Base-by-base conservation (phyloP, 495 filamentous ascomycete genomes). In the Hypoxylon trugodes region DNA sequence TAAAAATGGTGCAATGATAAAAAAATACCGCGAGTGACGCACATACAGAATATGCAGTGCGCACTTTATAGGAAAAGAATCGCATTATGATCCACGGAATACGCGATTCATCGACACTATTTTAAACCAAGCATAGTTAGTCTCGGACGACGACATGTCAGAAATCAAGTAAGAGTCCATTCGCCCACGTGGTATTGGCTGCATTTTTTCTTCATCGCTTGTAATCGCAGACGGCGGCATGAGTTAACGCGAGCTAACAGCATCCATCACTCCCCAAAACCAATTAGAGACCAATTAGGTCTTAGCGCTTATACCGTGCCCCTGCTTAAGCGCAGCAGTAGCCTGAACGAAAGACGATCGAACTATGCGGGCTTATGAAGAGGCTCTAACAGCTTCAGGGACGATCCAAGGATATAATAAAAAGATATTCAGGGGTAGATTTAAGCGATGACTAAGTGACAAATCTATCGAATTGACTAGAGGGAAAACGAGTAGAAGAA, bases 141-240 rank as follows among this genome's bases (percentile, higher is more conserved):
- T 40, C 18, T 25, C 18, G n/a, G n/a, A 36, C 15, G 32, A 30
- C 13, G 36, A 37, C 18, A 45, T 36, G 16, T 40, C 54, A 49
- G 22, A 55, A 62, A 55, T 50, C 50, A 55, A 30, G 35, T 22
- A 46, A 40, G 42, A 56, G 37, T 35, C 28, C 25, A 43, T 48
- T 62, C 37, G 42, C 43, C 38, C 59, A 56, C 60, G 60, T 62
- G 45, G 50, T 36, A 35, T 56, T 56, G 50, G 45, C 36, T 64
- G 52, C 52, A 47, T 57, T 46, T 32, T 25, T 21, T 22, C 40
- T 10, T 36, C 35, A 6, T 32, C 53, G 61, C 61, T 59, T 48
- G 54, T 42, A 35, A 65, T 59, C 35, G 35, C 33, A 59, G 36
- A 26, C 36, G 22, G 36, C 54, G 48, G 61, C 48, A 59, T 59